Evolutionary conservation across 805 yeast species (phyloP), one percentile per base, ranked within the genome.

Genomic region (Candida adriatica): DNA sequence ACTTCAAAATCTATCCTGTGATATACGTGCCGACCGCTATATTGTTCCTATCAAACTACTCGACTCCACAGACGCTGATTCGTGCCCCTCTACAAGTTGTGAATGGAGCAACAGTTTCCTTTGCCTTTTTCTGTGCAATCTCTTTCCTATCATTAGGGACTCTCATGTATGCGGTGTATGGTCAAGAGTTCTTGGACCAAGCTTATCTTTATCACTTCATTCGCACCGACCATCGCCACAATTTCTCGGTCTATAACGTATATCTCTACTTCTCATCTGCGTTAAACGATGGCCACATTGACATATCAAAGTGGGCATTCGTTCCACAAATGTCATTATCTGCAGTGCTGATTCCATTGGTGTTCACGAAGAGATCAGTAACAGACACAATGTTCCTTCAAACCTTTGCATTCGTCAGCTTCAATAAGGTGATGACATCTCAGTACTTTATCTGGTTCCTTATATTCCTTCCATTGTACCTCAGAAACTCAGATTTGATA

Each of bases 401-500:
- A 53, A 82, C 94, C 0, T 70, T 80, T 46, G 65, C 76, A n/a
- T 83, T 82, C 56, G 87, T 82, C 13, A 63, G 84, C 1, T 81
- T 72, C 57, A 82, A 82, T 59, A 82, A 82, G 56, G 92, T 82
- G 15, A 78, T 86, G 48, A 92, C 98, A 0, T 85, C 96, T 1
- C 98, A 92, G 60, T 92, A 92, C 58, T 92, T 92, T 57, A 74
- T 90, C 40, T 92, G 98, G 98, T 92, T 81, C 49, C 59, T 92
- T 45, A 82, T 87, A 10, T 74, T 88, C 42, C 55, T 90, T 26
- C 97, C 98, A 2, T 73, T 83, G 33, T 79, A 63, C 46, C 52
- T 86, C 6, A 62, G 78, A 2, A 51, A 59, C 7, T 64, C 85
- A 0, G 53, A 47, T 2, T 42, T 68, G 2, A 36, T 59, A 1